Conservation (phyloP, 768 basidiomycete species). For the Lyophyllum decastes region DNA sequence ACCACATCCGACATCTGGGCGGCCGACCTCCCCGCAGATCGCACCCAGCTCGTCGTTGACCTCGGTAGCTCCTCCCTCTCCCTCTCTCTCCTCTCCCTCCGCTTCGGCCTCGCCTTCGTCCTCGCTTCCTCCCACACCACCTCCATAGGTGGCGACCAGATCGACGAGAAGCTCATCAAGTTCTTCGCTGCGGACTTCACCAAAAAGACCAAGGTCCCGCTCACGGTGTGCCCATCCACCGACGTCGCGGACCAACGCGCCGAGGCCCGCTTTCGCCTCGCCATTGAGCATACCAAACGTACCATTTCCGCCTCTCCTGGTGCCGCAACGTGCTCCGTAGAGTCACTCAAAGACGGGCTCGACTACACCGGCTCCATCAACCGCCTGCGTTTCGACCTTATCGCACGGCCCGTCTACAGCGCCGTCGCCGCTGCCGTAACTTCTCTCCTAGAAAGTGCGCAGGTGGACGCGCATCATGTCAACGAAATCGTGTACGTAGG, state of each 20-base stretch:
- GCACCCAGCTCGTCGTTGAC: slow-evolving; percentile 81
- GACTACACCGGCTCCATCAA: slow-evolving; percentile 72
- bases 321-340: slow-evolving; percentile 89
- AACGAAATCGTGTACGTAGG: slow-evolving; percentile 84
- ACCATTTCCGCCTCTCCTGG: slow-evolving; percentile 85
- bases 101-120: slow-evolving; percentile 70
- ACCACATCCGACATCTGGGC: slow-evolving; percentile 50
- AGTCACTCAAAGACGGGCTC: slow-evolving; percentile 90
- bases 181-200: slow-evolving; percentile 96
- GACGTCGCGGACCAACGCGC: slow-evolving; percentile 74
- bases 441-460: slow-evolving; percentile 51
- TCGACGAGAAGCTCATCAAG: slow-evolving; percentile 83
- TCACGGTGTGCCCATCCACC: slow-evolving; percentile 63
- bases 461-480: slow-evolving; percentile 64
- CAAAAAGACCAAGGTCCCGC: slow-evolving; percentile 86
- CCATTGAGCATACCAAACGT: slow-evolving; percentile 93
- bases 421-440: slow-evolving; percentile 51
- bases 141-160: slow-evolving; percentile 62
- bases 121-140: slow-evolving; percentile 54
- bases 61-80: slow-evolving; percentile 75
- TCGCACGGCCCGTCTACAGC: slow-evolving; percentile 61
- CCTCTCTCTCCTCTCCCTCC: slow-evolving; percentile 70
- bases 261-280: slow-evolving; percentile 89
- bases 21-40: slow-evolving; percentile 50
- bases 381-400: slow-evolving; percentile 64